Conservation (phyloP, 441 rosid species). For the Aleurites moluccanus region DNA sequence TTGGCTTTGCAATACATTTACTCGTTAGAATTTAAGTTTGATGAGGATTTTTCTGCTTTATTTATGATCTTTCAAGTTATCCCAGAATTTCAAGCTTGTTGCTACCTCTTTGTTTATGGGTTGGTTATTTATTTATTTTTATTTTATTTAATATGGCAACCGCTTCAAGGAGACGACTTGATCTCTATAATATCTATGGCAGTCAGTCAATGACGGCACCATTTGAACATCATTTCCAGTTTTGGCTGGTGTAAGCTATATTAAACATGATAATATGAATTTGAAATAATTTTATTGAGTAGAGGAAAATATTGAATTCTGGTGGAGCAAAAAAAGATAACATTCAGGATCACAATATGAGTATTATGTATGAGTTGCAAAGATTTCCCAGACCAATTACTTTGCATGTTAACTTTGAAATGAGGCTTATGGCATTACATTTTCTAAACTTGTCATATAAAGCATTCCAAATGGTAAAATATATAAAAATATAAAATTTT, state of each 20-base stretch:
- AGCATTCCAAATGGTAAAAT: background rate
- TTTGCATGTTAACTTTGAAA: too few relatives aligned
- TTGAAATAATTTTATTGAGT: background rate
- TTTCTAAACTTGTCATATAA: too few relatives aligned
- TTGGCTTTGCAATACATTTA: background rate
- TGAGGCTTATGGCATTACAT: too few relatives aligned
- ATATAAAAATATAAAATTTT: background rate
- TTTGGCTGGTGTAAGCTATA: background rate
- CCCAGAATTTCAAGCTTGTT: background rate
- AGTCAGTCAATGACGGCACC: background rate
- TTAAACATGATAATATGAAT: background rate
- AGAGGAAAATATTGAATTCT: background rate
- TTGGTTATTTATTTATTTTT: background rate
- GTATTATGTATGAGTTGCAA: too few relatives aligned
- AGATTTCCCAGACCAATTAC: too few relatives aligned
- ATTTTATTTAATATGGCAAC: background rate
- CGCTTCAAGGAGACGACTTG: too few relatives aligned
- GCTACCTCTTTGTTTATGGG: too few relatives aligned
- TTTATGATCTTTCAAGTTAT: background rate
- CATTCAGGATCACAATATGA: background rate
- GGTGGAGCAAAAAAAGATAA: too few relatives aligned
- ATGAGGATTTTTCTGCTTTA: background rate
- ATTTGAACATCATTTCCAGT: background rate
- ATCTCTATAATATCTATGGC: background rate
- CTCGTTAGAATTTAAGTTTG: background rate